Evolutionary conservation across 805 yeast species (phyloP).

Genomic region (Wickerhamiella siamensis): DNA sequence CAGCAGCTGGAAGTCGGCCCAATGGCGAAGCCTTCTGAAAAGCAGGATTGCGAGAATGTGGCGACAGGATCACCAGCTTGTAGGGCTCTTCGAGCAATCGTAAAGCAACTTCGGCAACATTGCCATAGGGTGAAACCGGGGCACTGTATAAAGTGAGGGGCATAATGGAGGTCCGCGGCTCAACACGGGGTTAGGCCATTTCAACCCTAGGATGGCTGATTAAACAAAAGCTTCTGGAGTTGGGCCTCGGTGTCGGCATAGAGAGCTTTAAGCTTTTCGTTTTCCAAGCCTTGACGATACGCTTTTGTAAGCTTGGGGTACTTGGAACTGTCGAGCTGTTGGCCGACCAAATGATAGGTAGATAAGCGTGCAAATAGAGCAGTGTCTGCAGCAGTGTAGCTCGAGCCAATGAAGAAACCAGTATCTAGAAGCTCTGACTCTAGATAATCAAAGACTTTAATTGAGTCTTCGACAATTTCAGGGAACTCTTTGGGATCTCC

Average conservation of each 20-base stretch:
- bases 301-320: background rate
- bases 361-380: background rate
- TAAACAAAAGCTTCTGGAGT: background rate
- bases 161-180: too few species aligned
- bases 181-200: too few species aligned
- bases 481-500: background rate
- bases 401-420: background rate
- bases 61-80: background rate
- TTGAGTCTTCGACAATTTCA: background rate
- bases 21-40: background rate
- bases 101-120: background rate
- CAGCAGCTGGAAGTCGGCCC: background rate
- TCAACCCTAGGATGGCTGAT: too few species aligned
- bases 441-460: background rate
- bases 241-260: background rate
- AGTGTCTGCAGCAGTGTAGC: background rate
- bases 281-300: background rate
- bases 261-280: background rate
- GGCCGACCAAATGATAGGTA: background rate
- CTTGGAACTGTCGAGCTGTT: background rate
- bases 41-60: background rate
- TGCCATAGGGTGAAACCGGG: background rate
- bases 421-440: background rate
- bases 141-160: background rate
- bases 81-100: background rate